Evolutionary conservation across 2,329 filamentous ascomycete species (phyloP), one percentile per base, ranked within the genome.

Genomic region (Thielaviopsis populi): DNA sequence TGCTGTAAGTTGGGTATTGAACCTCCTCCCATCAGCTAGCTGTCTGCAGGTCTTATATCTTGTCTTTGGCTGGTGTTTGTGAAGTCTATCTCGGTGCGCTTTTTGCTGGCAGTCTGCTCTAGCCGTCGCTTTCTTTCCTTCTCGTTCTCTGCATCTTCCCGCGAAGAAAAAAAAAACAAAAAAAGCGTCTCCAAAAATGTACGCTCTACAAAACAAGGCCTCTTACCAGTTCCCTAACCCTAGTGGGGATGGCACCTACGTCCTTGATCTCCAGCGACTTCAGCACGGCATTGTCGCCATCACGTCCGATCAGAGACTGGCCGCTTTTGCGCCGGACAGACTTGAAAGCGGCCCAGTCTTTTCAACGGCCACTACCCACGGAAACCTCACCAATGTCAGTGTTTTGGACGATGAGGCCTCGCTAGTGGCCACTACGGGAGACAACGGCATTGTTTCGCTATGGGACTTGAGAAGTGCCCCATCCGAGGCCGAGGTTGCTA

Each of bases 341-440:
- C 75, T 91, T 27, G 76, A 77, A 63, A 71, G 76, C 2, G 77
- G 81, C 0, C 78, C 81, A 2, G 68, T 79, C 30, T 66, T 66
- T 30, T 66, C 65, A 5, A 43, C 62, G 3, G 10, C 37, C 1
- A 81, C 80, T 10, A 75, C 78, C 40, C 83, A 88, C 67, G 77
- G 79, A 4, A 86, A 86, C 66, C 75, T 89, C 68, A 85, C 84
- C 15, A 83, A 82, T 67, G 75, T 89, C 37, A 78, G 80, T 62
- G 76, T 80, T 0, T 80, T 83, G 58, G 81, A 82, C 66, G 74
- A 73, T 4, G 73, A 72, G 22, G 77, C 77, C 33, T 79, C 78
- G 3, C 70, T 85, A 22, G 76, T 90, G 5, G 83, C 82, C 66
- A 91, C 88, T 0, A 82, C 86, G 0, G 88, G 88, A 58, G 82